Evolutionary conservation across 306 rosid genomes (phyloP), one percentile per base, ranked within the genome.

Genomic region (Quercus mongolica): DNA sequence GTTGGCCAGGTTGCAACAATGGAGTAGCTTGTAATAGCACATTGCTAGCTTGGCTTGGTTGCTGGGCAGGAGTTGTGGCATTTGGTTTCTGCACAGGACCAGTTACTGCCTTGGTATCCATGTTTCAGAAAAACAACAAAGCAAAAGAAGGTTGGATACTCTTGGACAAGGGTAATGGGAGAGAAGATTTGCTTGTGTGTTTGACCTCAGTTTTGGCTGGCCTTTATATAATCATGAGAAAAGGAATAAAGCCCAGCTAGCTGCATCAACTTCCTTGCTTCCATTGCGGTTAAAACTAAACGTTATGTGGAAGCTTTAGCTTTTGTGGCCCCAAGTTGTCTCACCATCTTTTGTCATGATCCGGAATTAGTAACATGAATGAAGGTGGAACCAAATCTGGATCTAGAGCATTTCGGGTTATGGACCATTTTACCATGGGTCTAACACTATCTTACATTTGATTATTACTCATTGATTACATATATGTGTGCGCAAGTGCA

Each of bases 181-280:
- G 26, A 70, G 67, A 77, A 38, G 76, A 46, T 11, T 74, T 35
- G 58, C 49, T 79, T 67, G 75, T 59, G 59, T 77, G 69, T 76
- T 49, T 19, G 64, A 46, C 78, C 58, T 35, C 82, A 74, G 68
- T 8, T 77, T 69, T 67, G 31, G 26, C 1, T 23, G 25, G 44
- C 64, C 76, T 70, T 64, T 46, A 85, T 87, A 87, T 87, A 80
- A 62, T 71, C 75, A 30, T 26, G 30, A 35, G 35, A 79, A 86
- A 75, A 49, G 79, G 93, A 86, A 84, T 81, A 89, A 81, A 89
- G 79, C 49, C 26, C 9, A n/a, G 51, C 51, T 44, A 10, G 6
- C 14, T 75, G 86, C 78, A 89, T 83, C 90, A 76, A 85, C 88
- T 87, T 87, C 88, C 76, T 85, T 89, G 63, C 93, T 89, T 87